These are phyloP conservation scores for Sideroxylon spinosum DNA, from an alignment of 179 eudicot species.

Conservation along the genomic window DNA sequence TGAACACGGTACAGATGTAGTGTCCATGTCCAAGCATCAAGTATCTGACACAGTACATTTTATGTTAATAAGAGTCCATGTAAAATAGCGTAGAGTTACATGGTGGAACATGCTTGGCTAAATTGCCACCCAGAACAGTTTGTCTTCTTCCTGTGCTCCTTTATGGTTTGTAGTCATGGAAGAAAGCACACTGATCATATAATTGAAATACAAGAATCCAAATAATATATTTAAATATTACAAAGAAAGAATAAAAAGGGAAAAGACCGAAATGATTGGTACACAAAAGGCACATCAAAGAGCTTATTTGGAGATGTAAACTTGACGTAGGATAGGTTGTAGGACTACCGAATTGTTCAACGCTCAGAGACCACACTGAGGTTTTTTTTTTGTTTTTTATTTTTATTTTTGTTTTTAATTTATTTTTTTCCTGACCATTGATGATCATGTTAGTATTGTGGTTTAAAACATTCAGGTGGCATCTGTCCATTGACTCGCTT, in stretches of 20 bases:
- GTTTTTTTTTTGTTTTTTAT: too few relatives aligned
- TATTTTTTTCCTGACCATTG: too few relatives aligned
- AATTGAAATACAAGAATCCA: not conserved
- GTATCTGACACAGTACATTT: too few relatives aligned
- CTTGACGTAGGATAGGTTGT: not conserved
- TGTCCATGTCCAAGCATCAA: too few relatives aligned
- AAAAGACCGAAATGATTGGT: constrained; percentile 1
- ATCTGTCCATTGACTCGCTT: constrained; percentile 22
- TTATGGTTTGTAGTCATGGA: too few relatives aligned
- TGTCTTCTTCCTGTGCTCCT: too few relatives aligned
- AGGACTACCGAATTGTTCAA: not conserved
- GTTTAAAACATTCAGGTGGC: constrained; percentile 40
- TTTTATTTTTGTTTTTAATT: too few relatives aligned
- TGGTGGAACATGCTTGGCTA: too few relatives aligned
- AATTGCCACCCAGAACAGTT: too few relatives aligned
- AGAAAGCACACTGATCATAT: not conserved
- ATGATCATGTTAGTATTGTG: constrained; percentile 26
- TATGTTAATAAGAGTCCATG: too few relatives aligned
- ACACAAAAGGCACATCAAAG: not conserved
- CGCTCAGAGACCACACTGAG: not conserved
- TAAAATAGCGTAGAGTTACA: too few relatives aligned
- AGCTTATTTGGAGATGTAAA: not conserved
- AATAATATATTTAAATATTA: not conserved
- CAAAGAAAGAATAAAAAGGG: not conserved
- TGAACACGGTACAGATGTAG: too few relatives aligned